Evolutionary conservation across 768 basidiomycete species (phyloP), one percentile per base, ranked within the genome.

Genomic region (Russula emetica): DNA sequence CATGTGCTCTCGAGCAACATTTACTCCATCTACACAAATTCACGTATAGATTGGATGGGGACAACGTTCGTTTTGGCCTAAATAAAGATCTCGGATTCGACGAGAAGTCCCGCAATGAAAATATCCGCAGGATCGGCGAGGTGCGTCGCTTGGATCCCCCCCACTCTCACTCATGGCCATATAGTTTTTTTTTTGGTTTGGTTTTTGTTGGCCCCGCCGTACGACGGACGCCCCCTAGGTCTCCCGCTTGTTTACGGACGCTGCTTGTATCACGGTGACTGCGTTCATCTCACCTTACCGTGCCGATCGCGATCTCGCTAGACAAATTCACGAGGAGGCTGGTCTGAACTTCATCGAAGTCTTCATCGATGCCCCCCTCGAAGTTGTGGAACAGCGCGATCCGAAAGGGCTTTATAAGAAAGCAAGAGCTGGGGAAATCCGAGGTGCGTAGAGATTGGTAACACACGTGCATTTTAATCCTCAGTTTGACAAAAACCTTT

Each of bases 271-370:
- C 68, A 81, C 90, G 20, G 80, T 98, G 72, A 96, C 97, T 20
- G 95, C 97, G 14, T 99, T 99, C 78, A 99, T 99, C 75, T 98
- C 97, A 1, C 97, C 97, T n/a, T 98, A 98, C 76, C 81, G 84
- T 55, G 82, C 85, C 16, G 96, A 99, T 78, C 86, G 97, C 38
- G 80, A 83, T 14, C 73, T 87, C 53, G 97, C 92, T 24, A 85
- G 97, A 50, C 78, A 86, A 63, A 80, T 98, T 32, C 96, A 99
- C 75, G 81, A 84, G 54, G 79, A 84, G 55, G 80, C 84, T 2
- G 79, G 80, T 20, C 76, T 98, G 49, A 84, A 86, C 44, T 98
- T 99, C 75, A 73, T 99, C 64, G 97, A 99, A 77, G 94, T 98
- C 44, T 99, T 87, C 71, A 81, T 98, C 53, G 96, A 98, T 75